phyloP scores from a whole-genome alignment of 371 early-diverging fungal genomes.

The Mucor sp. region DNA sequence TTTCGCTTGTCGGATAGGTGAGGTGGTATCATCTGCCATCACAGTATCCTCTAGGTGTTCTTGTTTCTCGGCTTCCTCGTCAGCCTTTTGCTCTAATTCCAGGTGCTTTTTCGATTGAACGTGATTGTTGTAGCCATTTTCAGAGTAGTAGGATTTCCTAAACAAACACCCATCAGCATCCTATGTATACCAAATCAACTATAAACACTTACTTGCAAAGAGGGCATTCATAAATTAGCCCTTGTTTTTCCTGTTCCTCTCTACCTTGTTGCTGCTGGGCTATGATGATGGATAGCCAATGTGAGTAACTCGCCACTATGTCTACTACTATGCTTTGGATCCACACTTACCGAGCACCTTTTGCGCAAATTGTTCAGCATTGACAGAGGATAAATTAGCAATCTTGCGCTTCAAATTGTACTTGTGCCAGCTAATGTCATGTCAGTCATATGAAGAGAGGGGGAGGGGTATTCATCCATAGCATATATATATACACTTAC shows the following conservation, averaged over 20 bases:
- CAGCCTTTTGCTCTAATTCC: slow-evolving; percentile 58
- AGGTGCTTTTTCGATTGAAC: slow-evolving; percentile 89
- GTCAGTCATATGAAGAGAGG: background rate
- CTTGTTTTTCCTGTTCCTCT: slow-evolving; percentile 39
- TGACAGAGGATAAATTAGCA: slow-evolving; percentile 70
- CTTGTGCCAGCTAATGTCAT: slow-evolving; percentile 69
- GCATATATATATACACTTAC: slow-evolving; percentile 27
- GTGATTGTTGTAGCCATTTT: slow-evolving; percentile 89
- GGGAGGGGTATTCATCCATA: background rate
- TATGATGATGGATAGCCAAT: background rate
- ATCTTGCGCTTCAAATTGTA: slow-evolving; percentile 89
- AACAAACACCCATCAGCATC: background rate
- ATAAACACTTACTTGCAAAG: slow-evolving; percentile 34
- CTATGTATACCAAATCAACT: background rate
- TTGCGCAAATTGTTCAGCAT: slow-evolving; percentile 72
- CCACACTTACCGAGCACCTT: slow-evolving; percentile 48
- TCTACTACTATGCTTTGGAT: background rate
- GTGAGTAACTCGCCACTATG: background rate
- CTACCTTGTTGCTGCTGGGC: slow-evolving; percentile 48
- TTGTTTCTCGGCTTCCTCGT: slow-evolving; percentile 22
- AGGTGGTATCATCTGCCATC: slow-evolving; percentile 26
- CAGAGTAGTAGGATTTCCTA: slow-evolving; percentile 68
- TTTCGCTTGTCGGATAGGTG: background rate
- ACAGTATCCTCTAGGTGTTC: slow-evolving; percentile 21
- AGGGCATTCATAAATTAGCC: slow-evolving; percentile 38